These are phyloP conservation scores for Lonicera japonica DNA, from an alignment of 129 eudicot species.

Conservation along the genomic window DNA sequence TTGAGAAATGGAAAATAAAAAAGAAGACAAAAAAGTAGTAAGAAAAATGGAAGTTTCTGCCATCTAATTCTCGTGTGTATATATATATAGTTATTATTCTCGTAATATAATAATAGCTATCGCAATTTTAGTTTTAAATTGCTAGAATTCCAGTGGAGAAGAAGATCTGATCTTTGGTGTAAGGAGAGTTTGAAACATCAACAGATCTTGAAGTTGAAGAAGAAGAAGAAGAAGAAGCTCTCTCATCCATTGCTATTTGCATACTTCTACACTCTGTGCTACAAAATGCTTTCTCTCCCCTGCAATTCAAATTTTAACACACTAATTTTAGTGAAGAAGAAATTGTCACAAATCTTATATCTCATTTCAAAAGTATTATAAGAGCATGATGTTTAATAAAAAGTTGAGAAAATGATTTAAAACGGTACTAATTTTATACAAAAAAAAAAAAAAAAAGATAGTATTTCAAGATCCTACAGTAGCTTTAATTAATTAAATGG, in stretches of 20 bases:
- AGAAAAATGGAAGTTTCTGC: neutral
- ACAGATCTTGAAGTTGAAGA: constrained; percentile 37
- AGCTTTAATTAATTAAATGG: no score
- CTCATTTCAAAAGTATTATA: no score
- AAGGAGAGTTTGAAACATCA: constrained; percentile 44
- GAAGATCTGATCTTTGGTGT: constrained; percentile 10
- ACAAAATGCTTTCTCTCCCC: constrained; percentile 87
- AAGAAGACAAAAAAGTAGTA: neutral
- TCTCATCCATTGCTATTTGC: constrained; percentile 64
- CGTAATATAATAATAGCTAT: no score
- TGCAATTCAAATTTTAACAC: constrained; percentile 23
- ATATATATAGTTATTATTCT: no score
- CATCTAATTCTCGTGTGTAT: constrained; percentile 6
- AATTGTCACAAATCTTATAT: no score
- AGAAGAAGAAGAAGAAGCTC: constrained; percentile 37
- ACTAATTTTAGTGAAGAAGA: no score
- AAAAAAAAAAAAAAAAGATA: no score
- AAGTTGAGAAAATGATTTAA: no score
- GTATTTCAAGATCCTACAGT: no score
- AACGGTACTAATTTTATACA: no score
- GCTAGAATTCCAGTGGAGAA: constrained; percentile 60
- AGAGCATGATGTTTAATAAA: no score
- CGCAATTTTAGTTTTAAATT: constrained; percentile 12
- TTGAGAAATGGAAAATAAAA: neutral
- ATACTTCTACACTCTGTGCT: constrained; percentile 76